Conservation (phyloP, 2,329 filamentous ascomycete genomes). For the Paramyrothecium sp. region DNA sequence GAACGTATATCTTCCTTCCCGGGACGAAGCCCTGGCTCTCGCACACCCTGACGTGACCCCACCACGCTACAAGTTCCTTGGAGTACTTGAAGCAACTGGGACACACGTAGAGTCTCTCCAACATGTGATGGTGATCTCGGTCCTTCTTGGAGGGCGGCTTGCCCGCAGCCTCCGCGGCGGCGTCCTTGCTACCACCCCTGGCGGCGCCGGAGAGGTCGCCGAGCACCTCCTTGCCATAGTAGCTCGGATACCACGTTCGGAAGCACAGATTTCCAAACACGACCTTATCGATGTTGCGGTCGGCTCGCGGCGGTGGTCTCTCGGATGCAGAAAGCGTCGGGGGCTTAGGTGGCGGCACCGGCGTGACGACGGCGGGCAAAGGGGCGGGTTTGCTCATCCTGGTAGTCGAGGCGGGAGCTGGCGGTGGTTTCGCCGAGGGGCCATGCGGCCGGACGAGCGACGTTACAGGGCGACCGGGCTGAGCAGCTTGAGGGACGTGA, state of each 20-base stretch:
- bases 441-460: constrained; percentile 33
- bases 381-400: constrained; percentile 23
- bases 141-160: constrained; percentile 29
- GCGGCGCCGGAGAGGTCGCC: constrained; percentile 41
- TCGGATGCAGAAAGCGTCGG: constrained; percentile 21
- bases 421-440: constrained; percentile 26
- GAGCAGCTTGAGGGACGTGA: constrained; percentile 33
- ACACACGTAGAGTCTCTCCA: constrained; percentile 80
- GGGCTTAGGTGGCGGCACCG: constrained; percentile 33
- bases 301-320: constrained; percentile 40
- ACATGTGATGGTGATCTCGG: constrained; percentile 39
- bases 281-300: constrained; percentile 83
- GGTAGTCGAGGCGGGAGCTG: background rate
- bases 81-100: constrained; percentile 94
- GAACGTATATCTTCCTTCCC: constrained; percentile 72
- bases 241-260: constrained; percentile 89
- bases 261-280: constrained; percentile 83
- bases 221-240: constrained; percentile 73
- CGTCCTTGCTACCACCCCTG: constrained; percentile 25
- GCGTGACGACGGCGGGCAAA: constrained; percentile 24
- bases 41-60: constrained; percentile 58
- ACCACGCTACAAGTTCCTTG: constrained; percentile 58
- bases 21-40: constrained; percentile 50
- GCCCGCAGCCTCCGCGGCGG: constrained; percentile 11
- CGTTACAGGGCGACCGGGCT: constrained; percentile 17